These are phyloP conservation scores for Fusarium ambrosium DNA, from an alignment of 2,329 filamentous ascomycete genomes.

Conservation along the genomic window DNA sequence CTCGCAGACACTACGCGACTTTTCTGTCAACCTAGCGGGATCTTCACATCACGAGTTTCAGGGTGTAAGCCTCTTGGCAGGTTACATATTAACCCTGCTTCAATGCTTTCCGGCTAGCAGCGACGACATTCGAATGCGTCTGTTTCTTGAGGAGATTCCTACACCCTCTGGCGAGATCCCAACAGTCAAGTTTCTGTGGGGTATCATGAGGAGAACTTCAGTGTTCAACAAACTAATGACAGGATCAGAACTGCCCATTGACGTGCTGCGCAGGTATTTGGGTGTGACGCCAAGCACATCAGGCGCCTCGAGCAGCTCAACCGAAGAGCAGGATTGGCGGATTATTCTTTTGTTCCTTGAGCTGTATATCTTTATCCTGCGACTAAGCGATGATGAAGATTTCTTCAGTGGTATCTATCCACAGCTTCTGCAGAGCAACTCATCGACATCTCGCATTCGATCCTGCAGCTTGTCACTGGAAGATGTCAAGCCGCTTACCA, in stretches of 20 bases:
- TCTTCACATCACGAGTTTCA: conserved; percentile 50
- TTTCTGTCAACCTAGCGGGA: conserved; percentile 50
- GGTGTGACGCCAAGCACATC: conserved; percentile 49
- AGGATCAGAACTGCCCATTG: conserved; percentile 48
- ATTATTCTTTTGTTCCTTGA: conserved; percentile 92
- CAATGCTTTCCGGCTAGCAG: conserved; percentile 85
- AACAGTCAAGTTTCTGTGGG: conserved; percentile 81
- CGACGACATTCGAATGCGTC: conserved; percentile 94
- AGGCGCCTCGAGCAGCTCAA: conserved; percentile 32
- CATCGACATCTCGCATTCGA: conserved; percentile 63
- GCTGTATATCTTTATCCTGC: conserved; percentile 91
- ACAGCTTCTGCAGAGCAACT: conserved; percentile 53
- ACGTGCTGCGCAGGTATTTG: conserved; percentile 51
- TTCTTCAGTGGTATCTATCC: conserved; percentile 77
- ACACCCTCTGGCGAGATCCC: conserved; percentile 68
- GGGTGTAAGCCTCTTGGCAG: conserved; percentile 77
- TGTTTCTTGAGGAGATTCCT: conserved; percentile 73
- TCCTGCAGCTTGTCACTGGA: conserved; percentile 76
- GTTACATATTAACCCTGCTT: conserved; percentile 87
- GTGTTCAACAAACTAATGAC: conserved; percentile 53
- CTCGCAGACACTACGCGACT: conserved; percentile 57
- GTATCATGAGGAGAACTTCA: conserved; percentile 63
- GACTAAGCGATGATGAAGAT: conserved; percentile 96
- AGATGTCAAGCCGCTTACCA: conserved; percentile 80
- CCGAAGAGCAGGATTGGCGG: conserved; percentile 78